Base-by-base conservation (phyloP, 1,139 yeast species). In the Sugiyamaella novakii region DNA sequence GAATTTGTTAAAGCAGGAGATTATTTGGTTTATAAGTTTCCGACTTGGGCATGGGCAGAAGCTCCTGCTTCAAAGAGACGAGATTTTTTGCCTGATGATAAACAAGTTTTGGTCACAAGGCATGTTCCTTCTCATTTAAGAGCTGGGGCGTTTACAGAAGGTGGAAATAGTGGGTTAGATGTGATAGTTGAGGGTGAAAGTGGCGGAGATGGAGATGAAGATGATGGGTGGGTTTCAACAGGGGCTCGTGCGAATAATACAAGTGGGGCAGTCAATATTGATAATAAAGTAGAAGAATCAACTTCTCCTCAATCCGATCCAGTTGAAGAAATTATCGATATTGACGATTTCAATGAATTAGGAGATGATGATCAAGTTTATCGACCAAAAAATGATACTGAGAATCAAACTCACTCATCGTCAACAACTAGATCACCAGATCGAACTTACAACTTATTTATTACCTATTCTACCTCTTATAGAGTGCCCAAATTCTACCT, bases 1-100 rank as follows among this genome's bases (percentile, higher is more conserved):
- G 97, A 91, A 66, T 91, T 89, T 68, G 89, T 88, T 7, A 75
- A 73, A 49, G 96, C 97, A 4, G 97, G 98, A n/a, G 96, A 91
- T 62, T 89, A 87, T 65, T 71, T 92, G 53, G 92, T 84, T 30
- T 82, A 81, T 68, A 87, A 87, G 73, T 92, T 94, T 67, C 98
- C 98, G 1, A 94, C 98, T 0, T 92, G 99, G 98, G 80, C 83
- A 56, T 92, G 99, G 98, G 65, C 84, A 5, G 72, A 83, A 2
- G 83, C 88, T 7, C 84, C 94, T 17, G 72, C 77, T 8, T 68
- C 73, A 5, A 78, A 77, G 59, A 72, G 75, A 17, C 77, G 86
- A 58, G 84, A 81, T 54, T 92, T 88, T 61, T 71, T 92, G 54
- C 98, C 98, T 0, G 69, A 72, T 1, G 92, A 87, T 57, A 92